A percentile compares a stretch with the other conserved stretches of the same genome.
phyloP scores from a whole-genome alignment of 129 eudicot species.

The Heracleum sosnowskyi region DNA sequence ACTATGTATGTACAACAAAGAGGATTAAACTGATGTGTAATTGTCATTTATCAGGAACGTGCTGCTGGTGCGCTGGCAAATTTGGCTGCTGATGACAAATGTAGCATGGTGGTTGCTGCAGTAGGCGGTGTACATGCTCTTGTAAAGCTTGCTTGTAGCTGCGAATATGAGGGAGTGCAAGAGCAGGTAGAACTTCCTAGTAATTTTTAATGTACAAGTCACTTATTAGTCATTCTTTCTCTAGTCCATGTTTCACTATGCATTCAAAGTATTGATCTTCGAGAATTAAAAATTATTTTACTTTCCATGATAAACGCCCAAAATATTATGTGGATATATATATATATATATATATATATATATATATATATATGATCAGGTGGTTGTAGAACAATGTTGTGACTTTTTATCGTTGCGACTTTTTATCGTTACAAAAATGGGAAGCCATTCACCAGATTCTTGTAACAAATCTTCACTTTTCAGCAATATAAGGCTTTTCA shows the following conservation, averaged over 20 bases:
- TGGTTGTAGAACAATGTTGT: background rate
- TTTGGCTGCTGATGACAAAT: constrained; percentile 96
- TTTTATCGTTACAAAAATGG: background rate
- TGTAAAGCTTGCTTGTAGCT: constrained; percentile 75
- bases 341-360: too few species aligned
- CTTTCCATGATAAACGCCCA: background rate
- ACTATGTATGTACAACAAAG: background rate
- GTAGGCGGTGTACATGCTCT: constrained; percentile 94
- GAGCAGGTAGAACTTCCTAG: constrained; percentile 61
- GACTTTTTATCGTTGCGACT: background rate
- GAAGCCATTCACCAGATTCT: background rate
- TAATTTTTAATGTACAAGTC: background rate
- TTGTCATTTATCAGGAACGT: constrained; percentile 62
- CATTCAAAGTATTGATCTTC: background rate
- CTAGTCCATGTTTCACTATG: background rate
- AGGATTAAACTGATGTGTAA: background rate
- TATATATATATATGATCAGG: background rate
- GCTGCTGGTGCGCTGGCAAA: constrained; percentile 99
- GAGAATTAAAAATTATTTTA: background rate
- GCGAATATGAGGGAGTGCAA: constrained; percentile 93
- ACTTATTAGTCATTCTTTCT: background rate
- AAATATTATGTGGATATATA: background rate
- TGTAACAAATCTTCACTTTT: background rate
- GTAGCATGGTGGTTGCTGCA: constrained; percentile 85
- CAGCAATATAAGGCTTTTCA: background rate